Conservation (phyloP, 2,329 filamentous ascomycete species). For the Metarhizium brunneum region DNA sequence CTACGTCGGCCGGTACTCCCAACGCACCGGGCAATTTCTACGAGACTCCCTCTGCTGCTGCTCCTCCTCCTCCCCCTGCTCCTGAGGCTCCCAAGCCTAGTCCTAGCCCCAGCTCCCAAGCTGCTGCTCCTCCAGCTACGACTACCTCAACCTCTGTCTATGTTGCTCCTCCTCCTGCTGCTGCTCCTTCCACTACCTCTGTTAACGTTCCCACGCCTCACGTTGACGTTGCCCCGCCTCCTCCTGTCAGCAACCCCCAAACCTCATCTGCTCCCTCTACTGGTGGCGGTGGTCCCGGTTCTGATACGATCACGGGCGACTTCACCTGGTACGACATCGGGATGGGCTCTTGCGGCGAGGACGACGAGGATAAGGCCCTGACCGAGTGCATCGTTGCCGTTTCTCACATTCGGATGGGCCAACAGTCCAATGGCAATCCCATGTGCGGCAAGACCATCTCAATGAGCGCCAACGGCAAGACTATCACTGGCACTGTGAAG, state of each 20-base stretch:
- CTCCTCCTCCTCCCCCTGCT: not conserved
- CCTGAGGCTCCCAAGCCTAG: not conserved
- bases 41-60: conserved; percentile 12
- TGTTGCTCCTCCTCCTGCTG: conserved; percentile 15
- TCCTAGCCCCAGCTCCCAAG: not conserved
- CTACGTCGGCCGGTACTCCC: conserved; percentile 3
- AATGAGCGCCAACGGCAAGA: conserved; percentile 51
- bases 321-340: conserved; percentile 68
- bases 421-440: conserved; percentile 55
- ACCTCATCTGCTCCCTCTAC: not conserved
- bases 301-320: conserved; percentile 42
- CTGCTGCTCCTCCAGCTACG: conserved; percentile 8
- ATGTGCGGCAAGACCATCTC: conserved; percentile 62
- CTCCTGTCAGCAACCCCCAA: conserved; percentile 6
- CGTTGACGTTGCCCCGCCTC: conserved; percentile 9
- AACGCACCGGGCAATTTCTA: conserved; percentile 20
- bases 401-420: conserved; percentile 53
- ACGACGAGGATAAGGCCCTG: conserved; percentile 46
- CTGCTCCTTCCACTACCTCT: conserved; percentile 10
- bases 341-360: conserved; percentile 57
- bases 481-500: conserved; percentile 47
- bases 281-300: conserved; percentile 10
- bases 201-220: conserved; percentile 9
- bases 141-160: conserved; percentile 16
- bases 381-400: conserved; percentile 60